These are phyloP conservation scores for Cucumis sativus DNA, from an alignment of 306 rosid species.

Conservation along the genomic window DNA sequence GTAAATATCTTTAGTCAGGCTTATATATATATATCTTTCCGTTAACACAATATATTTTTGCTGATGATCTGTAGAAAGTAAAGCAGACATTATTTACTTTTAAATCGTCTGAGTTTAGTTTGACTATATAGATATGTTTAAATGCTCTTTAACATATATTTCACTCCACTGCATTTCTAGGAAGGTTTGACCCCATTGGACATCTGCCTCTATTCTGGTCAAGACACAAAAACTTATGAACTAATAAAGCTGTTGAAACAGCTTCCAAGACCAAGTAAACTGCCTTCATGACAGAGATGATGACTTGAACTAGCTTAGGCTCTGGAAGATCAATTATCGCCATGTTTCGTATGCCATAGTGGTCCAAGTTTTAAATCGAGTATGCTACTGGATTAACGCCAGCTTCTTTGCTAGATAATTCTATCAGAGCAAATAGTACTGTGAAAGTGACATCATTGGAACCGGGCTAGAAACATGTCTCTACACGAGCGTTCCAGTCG, in stretches of 20 bases:
- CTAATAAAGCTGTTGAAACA: constrained; percentile 67
- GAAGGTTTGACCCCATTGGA: constrained; percentile 78
- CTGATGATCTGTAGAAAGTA: background rate
- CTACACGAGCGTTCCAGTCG: background rate
- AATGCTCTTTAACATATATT: background rate
- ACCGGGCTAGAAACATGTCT: background rate
- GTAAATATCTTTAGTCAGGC: constrained; percentile 19
- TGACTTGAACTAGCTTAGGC: background rate
- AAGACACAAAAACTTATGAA: constrained; percentile 50
- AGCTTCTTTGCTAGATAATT: background rate
- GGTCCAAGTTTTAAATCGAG: background rate
- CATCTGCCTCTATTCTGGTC: constrained; percentile 71
- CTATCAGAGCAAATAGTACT: background rate
- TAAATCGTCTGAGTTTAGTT: background rate
- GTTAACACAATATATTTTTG: background rate
- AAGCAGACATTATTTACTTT: background rate
- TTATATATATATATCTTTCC: too few relatives aligned
- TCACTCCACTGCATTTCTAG: constrained; percentile 25
- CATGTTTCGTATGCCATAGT: background rate
- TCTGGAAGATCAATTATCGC: background rate
- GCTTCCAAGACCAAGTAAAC: constrained; percentile 25
- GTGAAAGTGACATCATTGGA: background rate
- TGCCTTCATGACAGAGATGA: background rate
- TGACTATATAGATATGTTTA: background rate
- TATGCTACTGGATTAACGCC: background rate